Conservation (phyloP, 1,284 basidiomycete species). For the Clitocybe nebularis region DNA sequence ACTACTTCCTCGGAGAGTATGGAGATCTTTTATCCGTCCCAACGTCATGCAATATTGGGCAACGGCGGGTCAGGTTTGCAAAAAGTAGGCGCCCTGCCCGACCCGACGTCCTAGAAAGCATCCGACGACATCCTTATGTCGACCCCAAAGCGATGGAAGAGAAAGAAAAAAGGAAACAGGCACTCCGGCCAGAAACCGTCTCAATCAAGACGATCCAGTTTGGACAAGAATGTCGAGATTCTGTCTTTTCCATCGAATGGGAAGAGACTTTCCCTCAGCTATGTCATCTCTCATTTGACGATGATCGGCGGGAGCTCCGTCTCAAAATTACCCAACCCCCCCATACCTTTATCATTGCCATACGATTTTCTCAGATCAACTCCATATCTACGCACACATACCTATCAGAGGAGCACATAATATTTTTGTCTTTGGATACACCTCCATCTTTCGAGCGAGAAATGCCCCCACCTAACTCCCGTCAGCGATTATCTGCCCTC, state of each 20-base stretch:
- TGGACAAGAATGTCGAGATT: slow-evolving; percentile 53
- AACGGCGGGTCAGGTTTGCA: slow-evolving; percentile 34
- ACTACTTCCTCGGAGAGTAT: slow-evolving; percentile 43
- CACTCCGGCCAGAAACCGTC: slow-evolving; percentile 27
- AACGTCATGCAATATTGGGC: slow-evolving; percentile 23
- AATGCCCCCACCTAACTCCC: slow-evolving; percentile 14
- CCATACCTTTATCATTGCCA: slow-evolving; percentile 33
- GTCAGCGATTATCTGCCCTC: slow-evolving; percentile 28
- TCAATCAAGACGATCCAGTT: slow-evolving; percentile 40
- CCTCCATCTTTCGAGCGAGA: slow-evolving; percentile 43
- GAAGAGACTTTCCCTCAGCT: slow-evolving; percentile 31
- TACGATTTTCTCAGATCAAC: slow-evolving; percentile 42
- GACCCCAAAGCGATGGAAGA: slow-evolving; percentile 36
- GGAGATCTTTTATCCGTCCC: slow-evolving; percentile 19
- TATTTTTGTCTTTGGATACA: slow-evolving; percentile 38
- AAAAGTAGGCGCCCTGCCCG: slow-evolving; percentile 29
- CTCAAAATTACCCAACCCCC: slow-evolving; percentile 26
- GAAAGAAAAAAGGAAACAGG: slow-evolving; percentile 24
- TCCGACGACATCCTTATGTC: slow-evolving; percentile 41
- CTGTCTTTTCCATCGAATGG: slow-evolving; percentile 54
- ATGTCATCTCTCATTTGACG: slow-evolving; percentile 34
- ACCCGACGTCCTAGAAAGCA: slow-evolving; percentile 35
- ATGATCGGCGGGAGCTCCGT: slow-evolving; percentile 44
- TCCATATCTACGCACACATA: slow-evolving; percentile 33
- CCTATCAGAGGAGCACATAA: slow-evolving; percentile 26